These are phyloP conservation scores for Ogataea nakhonphanomensis DNA, from an alignment of 805 yeast species.

Conservation along the genomic window DNA sequence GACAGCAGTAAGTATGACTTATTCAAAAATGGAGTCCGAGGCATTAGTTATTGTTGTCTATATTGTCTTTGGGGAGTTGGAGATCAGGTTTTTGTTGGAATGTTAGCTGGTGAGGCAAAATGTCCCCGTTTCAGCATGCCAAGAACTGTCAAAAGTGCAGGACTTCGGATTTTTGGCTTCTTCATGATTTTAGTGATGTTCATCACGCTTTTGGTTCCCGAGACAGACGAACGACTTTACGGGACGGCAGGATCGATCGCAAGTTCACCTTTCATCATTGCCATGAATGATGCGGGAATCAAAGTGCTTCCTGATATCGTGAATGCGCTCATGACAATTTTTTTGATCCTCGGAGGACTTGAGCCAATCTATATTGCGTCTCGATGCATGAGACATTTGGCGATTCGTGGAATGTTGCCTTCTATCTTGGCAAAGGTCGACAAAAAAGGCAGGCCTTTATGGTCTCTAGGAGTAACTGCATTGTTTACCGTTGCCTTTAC, in stretches of 20 bases:
- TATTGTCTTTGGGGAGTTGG: slow-evolving; percentile 15
- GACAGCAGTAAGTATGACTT: slow-evolving; percentile 8
- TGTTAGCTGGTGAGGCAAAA: slow-evolving; percentile 14
- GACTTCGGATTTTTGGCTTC: slow-evolving; percentile 26
- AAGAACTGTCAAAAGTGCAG: slow-evolving; percentile 13
- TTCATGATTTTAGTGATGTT: slow-evolving; percentile 46
- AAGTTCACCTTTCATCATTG: slow-evolving; percentile 69
- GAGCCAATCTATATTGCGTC: slow-evolving; percentile 13
- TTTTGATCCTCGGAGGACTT: slow-evolving; percentile 9
- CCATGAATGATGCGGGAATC: slow-evolving; percentile 57
- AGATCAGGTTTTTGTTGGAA: slow-evolving; percentile 13
- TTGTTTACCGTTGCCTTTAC: slow-evolving; percentile 12
- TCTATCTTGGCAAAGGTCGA: slow-evolving; percentile 8
- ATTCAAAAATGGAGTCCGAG: slow-evolving; percentile 13
- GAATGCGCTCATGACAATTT: slow-evolving; percentile 61
- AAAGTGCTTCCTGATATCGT: slow-evolving; percentile 58
- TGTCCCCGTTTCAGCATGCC: slow-evolving; percentile 14
- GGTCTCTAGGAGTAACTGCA: slow-evolving; percentile 9
- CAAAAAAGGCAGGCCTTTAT: slow-evolving; percentile 8
- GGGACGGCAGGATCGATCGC: slow-evolving; percentile 46
- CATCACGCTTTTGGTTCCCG: slow-evolving; percentile 55
- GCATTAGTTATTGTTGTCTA: slow-evolving; percentile 11
- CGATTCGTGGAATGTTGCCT: slow-evolving; percentile 14
- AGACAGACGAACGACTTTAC: slow-evolving; percentile 42
- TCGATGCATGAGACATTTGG: slow-evolving; percentile 12